phyloP scores from a whole-genome alignment of 2,329 filamentous ascomycete species.

The Sporothrix euskadiensis region DNA sequence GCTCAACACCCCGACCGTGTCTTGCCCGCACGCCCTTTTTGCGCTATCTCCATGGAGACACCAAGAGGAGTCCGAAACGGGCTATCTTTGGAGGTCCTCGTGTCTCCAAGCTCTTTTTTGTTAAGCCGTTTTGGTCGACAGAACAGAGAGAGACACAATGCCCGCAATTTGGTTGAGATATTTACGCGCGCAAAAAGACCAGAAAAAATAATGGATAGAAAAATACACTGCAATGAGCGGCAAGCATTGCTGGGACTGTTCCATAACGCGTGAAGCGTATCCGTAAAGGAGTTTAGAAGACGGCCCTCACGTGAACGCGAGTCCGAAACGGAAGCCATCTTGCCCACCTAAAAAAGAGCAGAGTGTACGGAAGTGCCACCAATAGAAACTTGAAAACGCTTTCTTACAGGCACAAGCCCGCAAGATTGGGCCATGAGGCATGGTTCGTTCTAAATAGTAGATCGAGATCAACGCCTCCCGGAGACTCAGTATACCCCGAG shows the following conservation, averaged over 20 bases:
- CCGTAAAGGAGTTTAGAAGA: neutral
- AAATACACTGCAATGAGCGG: neutral
- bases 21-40: neutral
- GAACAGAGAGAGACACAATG: neutral
- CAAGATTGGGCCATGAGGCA: neutral
- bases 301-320: neutral
- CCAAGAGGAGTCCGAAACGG: neutral
- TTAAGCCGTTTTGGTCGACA: neutral
- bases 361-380: neutral
- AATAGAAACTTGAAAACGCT: neutral
- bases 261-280: constrained; percentile 12
- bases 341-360: neutral
- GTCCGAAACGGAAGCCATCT: neutral
- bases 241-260: neutral
- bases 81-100: neutral
- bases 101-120: neutral
- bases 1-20: constrained; percentile 12
- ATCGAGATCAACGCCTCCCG: neutral
- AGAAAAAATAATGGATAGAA: neutral
- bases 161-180: neutral
- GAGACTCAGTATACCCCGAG: neutral
- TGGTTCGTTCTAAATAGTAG: neutral
- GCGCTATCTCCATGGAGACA: constrained; percentile 18
- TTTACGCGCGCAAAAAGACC: neutral
- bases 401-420: neutral